Percentiles rank a stretch among this genome's conserved stretches.
Conservation (phyloP, 2,329 filamentous ascomycete species). For the Penicillium oxalicum region DNA sequence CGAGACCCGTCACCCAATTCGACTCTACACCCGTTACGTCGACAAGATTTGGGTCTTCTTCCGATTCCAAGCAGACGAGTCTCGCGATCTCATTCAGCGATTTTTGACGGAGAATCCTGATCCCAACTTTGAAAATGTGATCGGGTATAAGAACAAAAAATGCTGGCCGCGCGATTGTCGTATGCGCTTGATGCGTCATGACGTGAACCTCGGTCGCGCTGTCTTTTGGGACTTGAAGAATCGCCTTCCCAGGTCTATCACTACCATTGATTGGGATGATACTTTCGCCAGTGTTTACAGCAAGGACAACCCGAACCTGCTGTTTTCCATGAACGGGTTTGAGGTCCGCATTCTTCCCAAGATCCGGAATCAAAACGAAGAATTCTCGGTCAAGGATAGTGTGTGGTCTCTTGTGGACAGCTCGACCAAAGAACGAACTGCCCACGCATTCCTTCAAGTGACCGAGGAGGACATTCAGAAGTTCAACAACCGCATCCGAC, state of each 20-base stretch:
- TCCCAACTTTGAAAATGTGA: slow-evolving; percentile 98
- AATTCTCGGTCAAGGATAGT: slow-evolving; percentile 95
- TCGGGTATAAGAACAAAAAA: slow-evolving; percentile 98
- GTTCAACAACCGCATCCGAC: slow-evolving; percentile 97
- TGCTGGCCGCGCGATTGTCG: slow-evolving; percentile 97
- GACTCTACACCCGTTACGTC: slow-evolving; percentile 95
- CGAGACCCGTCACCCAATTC: slow-evolving; percentile 88
- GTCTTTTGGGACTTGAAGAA: slow-evolving; percentile 99
- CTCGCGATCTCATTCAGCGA: slow-evolving; percentile 88
- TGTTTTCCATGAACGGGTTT: slow-evolving; percentile 98
- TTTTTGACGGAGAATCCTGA: slow-evolving; percentile 98
- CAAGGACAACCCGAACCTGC: slow-evolving; percentile 89
- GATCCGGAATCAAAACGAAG: slow-evolving; percentile 88
- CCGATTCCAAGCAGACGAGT: slow-evolving; percentile 88
- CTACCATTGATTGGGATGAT: slow-evolving; percentile 98
- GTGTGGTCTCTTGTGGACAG: slow-evolving; percentile 98
- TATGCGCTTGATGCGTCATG: slow-evolving; percentile 97
- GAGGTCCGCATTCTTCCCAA: slow-evolving; percentile 96
- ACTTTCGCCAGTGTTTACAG: slow-evolving; percentile 98
- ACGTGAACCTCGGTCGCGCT: slow-evolving; percentile 93
- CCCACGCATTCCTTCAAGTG: slow-evolving; percentile 94
- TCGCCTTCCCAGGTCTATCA: slow-evolving; percentile 84
- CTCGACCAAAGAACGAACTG: slow-evolving; percentile 91
- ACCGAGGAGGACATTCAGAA: slow-evolving; percentile 97
- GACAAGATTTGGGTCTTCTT: slow-evolving; percentile 99